A percentile compares a stretch with the other conserved stretches of the same genome.
phyloP scores from a whole-genome alignment of 179 eudicot genomes.

The Silene noctiflora region DNA sequence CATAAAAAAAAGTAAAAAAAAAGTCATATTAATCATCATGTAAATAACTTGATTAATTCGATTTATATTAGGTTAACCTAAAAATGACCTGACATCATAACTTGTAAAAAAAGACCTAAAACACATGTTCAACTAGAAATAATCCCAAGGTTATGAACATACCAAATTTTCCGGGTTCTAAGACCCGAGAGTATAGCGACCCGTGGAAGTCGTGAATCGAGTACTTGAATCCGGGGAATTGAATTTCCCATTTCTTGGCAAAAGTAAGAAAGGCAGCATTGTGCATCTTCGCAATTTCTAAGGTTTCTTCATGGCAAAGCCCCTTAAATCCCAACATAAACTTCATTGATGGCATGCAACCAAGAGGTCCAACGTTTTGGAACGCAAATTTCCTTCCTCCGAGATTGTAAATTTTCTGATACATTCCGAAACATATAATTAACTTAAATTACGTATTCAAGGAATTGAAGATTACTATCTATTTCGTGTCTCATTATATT shows the following conservation, averaged over 20 bases:
- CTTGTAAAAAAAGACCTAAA: too few species aligned
- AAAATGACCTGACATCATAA: too few species aligned
- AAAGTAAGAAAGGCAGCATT: conserved; percentile 24
- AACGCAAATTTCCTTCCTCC: conserved; percentile 51
- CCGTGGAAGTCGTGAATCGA: conserved; percentile 37
- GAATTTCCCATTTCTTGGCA: conserved; percentile 17
- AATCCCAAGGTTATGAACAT: conserved; percentile 8
- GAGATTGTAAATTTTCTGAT: conserved; percentile 35
- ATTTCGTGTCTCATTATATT: too few species aligned
- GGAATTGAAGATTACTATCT: too few species aligned
- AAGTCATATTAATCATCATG: too few species aligned
- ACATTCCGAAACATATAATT: background rate
- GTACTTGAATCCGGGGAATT: conserved; percentile 36
- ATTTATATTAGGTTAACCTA: too few species aligned
- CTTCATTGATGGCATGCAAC: conserved; percentile 45
- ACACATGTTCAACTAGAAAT: too few species aligned
- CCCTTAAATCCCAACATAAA: conserved; percentile 29
- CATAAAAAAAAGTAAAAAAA: too few species aligned
- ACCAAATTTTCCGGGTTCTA: conserved; percentile 34
- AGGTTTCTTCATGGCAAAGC: conserved; percentile 29
- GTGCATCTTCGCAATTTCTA: conserved; percentile 37
- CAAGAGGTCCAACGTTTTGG: conserved; percentile 44
- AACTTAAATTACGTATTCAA: too few species aligned
- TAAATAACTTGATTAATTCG: too few species aligned
- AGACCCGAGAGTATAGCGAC: conserved; percentile 20